Base-by-base conservation (phyloP, 805 yeast species). In the Metschnikowia shivogae region DNA sequence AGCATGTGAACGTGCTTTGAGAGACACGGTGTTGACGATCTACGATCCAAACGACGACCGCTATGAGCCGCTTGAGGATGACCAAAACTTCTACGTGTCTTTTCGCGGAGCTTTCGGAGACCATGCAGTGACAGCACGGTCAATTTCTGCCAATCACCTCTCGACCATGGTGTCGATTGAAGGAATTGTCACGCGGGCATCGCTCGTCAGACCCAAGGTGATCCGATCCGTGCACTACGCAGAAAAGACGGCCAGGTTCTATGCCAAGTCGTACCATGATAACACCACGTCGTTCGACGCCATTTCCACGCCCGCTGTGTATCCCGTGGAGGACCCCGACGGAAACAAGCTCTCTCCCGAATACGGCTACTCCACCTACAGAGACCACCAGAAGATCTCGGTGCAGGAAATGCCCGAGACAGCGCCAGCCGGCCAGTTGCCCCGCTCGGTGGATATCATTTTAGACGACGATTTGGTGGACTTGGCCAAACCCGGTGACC, bases 361-460 rank as follows among this genome's bases (percentile, higher is more conserved):
- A 63, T 93, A 88, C 59, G 99, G 99, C 1, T 86, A 82, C 60
- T 84, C 90, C 6, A 89, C 95, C 26, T 93, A 88, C 63, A 76
- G 92, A 56, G 99, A 93, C 66, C 97, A 92, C 63, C 99, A 93
- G 67, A 85, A 89, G 33, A 77, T 93, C 31, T 80, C 97, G 0
- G 84, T 93, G 31, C 99, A 93, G 65, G 99, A 93, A 69, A 87
- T 93, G 88, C 98, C 99, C 1, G 98, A 93, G 68, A 76, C 84
- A 51, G 97, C 98, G 1, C 99, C 98, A 12, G 95, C 98, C 0
- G 99, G 99, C 45, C 98, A 92, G 68, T 74, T 93, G 51, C 99
- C 99, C 30, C 76, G 98, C 58, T 83, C 96, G 2, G 77, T 93
- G 30, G 99, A 93, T 60, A 85, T 92, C 20, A 80, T 92, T n/a